Base-by-base conservation (phyloP, 2,329 filamentous ascomycete species). In the Conoideocrella luteorostrata region DNA sequence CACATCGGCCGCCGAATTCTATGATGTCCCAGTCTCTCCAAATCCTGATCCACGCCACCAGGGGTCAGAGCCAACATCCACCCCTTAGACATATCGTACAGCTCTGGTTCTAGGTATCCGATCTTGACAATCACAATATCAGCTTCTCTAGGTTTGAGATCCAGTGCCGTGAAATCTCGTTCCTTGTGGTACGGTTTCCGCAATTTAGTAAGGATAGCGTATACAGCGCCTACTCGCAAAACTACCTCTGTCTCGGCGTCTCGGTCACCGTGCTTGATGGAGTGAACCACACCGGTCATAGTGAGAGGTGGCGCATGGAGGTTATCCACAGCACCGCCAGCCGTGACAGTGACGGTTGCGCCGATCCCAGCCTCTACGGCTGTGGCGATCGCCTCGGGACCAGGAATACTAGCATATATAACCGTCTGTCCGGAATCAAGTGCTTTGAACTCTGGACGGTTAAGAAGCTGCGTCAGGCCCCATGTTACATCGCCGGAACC, bases 101-200 rank as follows among this genome's bases (percentile, higher is more conserved):
- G 57, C 51, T 77, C 68, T 4, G 74, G 74, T 52, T 77, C 74
- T 1, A 78, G 56, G 45, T 77, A 78, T 13, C 74, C 74, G 35
- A 77, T 77, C 55, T 77, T 77, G 20, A 77, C 72, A 34, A 77
- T 67, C 1, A 77, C 72, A n/a, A n/a, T n/a, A n/a, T n/a, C n/a
- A n/a, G n/a, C n/a, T n/a, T n/a, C n/a, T n/a, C n/a, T n/a, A n/a
- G n/a, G n/a, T n/a, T n/a, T n/a, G n/a, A n/a, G n/a, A n/a, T n/a
- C n/a, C n/a, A n/a, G n/a, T n/a, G n/a, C n/a, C n/a, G n/a, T n/a
- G n/a, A n/a, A n/a, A n/a, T n/a, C n/a, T n/a, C n/a, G n/a, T n/a
- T n/a, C n/a, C n/a, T n/a, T n/a, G n/a, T n/a, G n/a, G n/a, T n/a
- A n/a, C 74, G 10, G 73, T 51, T 77, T 77, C 39, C 72, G 69